Conservation (phyloP, 1,284 basidiomycete species). For the Papiliotrema flavescens region DNA sequence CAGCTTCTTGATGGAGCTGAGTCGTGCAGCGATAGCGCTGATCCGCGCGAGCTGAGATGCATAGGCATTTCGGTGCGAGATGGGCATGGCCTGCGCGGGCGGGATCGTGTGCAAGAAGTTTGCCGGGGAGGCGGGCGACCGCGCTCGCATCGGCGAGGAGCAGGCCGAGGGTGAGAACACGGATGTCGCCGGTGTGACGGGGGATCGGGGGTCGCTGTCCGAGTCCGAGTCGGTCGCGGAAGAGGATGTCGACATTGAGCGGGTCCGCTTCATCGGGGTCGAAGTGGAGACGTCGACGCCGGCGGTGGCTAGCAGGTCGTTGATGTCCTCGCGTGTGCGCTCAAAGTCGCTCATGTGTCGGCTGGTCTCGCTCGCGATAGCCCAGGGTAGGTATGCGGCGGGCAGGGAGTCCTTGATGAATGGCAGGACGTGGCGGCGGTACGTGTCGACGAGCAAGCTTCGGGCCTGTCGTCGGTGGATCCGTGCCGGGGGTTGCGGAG, state of each 20-base stretch:
- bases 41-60: conserved; percentile 32
- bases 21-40: conserved; percentile 33
- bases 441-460: conserved; percentile 69
- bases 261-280: conserved; percentile 11
- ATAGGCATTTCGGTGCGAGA: conserved; percentile 29
- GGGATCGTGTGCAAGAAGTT: conserved; percentile 41
- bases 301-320: conserved; percentile 18
- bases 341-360: conserved; percentile 35
- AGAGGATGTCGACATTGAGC: conserved; percentile 15
- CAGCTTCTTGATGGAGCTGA: conserved; percentile 37
- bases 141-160: conserved; percentile 7
- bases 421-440: conserved; percentile 63
- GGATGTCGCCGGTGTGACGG: conserved; percentile 34
- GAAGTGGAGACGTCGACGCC: conserved; percentile 20
- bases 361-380: conserved; percentile 34
- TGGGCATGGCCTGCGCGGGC: conserved; percentile 34
- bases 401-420: conserved; percentile 47
- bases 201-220: conserved; percentile 14
- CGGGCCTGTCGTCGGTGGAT: conserved; percentile 67
- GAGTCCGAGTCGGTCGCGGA: conserved; percentile 11
- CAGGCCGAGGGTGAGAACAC: conserved; percentile 24
- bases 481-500: conserved; percentile 48
- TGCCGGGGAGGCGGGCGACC: conserved; percentile 16
- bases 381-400: conserved; percentile 41
- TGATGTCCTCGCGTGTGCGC: conserved; percentile 28